Evolutionary conservation across 345 rosid genomes (phyloP), one percentile per base, ranked within the genome.

Genomic region (Eucalyptus leucophloia): DNA sequence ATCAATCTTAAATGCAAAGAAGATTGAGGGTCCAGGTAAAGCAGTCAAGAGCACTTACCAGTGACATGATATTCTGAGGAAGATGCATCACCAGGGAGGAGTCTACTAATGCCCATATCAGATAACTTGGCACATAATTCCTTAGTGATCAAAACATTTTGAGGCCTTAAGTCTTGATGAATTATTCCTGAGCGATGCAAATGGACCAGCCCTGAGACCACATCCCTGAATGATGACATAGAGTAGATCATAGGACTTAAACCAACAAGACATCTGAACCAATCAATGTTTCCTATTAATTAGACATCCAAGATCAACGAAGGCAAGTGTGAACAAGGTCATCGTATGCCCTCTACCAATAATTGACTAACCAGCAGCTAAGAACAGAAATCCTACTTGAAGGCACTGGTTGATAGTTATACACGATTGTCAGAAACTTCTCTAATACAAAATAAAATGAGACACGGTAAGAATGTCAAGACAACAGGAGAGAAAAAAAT

Each of bases 71-170:
- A 93, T 92, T 96, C 97, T 93, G 97, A 94, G 9, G 99, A 98
- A 89, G 96, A 96, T 94, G 90, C 93, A 93, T 96, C 96, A 49
- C 92, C 94, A 54, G 93, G 90, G 26, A 98, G 93, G 90, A 96
- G 98, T 91, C 91, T 97, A 94, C 98, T 98, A 88, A 97, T 96
- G 87, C 99, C 99, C 99, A 97, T 98, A 90, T 97, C 99, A 88
- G 99, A 97, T 89, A 98, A 95, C 93, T 97, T 98, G 34, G 98
- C 98, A 89, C 96, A 92, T 88, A 95, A 91, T 54, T 95, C 98
- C 93, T 92, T 95, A 54, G 91, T 91, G 87, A 98, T 96, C 89
- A 98, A 91, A 82, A 98, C 98, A 93, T 98, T 98, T 92, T 97
- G 99, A 87, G 99, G 99, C 94, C 94, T 98, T 92, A 98, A 90